A percentile compares a stretch with the other conserved stretches of the same genome.
Evolutionary conservation across 1,139 yeast genomes (phyloP).

Genomic region (Lodderomyces parapsilosis): DNA sequence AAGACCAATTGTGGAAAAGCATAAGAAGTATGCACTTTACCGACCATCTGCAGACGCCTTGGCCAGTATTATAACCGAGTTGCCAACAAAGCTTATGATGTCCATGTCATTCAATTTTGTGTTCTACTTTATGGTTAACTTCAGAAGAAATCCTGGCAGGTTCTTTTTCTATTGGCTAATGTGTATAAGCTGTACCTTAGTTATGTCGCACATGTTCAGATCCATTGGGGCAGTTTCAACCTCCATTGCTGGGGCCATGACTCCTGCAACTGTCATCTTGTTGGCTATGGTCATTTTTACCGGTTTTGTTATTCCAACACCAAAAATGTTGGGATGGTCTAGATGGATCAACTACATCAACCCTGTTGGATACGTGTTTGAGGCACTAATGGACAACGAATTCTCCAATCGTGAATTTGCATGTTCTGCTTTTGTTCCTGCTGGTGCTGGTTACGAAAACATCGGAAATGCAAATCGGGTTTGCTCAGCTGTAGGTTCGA

Average conservation of each 20-base stretch:
- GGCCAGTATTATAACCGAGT: constrained; percentile 55
- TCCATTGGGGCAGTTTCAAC: constrained; percentile 57
- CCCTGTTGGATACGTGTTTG: constrained; percentile 58
- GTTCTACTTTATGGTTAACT: constrained; percentile 56
- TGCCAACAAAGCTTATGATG: constrained; percentile 53
- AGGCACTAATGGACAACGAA: constrained; percentile 56
- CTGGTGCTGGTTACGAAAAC: constrained; percentile 35
- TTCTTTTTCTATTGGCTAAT: constrained; percentile 54
- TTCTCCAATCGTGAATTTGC: constrained; percentile 46
- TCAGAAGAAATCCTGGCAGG: constrained; percentile 57
- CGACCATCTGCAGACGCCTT: constrained; percentile 66
- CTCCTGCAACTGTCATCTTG: constrained; percentile 57
- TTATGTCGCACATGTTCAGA: constrained; percentile 59
- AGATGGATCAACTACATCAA: constrained; percentile 60
- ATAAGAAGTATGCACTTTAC: constrained; percentile 60
- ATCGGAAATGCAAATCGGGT: constrained; percentile 35
- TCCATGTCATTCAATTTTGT: no score
- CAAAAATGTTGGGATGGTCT: constrained; percentile 64
- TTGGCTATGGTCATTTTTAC: constrained; percentile 54
- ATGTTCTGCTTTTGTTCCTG: constrained; percentile 48
- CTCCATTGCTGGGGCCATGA: constrained; percentile 56
- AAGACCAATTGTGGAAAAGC: constrained; percentile 61
- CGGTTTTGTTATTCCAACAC: no score
- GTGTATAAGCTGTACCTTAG: constrained; percentile 43
- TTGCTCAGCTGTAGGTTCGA: constrained; percentile 68